phyloP scores from a whole-genome alignment of 2,329 filamentous ascomycete genomes.

The Zarea fungicola region DNA sequence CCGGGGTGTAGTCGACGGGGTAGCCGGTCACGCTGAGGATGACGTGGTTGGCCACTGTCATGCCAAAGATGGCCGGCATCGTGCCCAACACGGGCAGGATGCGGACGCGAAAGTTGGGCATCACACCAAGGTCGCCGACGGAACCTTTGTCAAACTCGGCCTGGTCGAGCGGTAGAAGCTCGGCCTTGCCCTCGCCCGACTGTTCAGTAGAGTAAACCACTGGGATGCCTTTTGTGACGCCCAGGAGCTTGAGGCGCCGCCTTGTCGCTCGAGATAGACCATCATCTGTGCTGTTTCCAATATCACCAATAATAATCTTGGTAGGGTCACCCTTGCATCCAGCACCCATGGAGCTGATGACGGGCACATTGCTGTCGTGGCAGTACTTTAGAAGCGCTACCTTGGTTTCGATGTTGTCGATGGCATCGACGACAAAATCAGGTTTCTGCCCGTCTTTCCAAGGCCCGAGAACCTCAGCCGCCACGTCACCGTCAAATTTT shows the following conservation, averaged over 20 bases:
- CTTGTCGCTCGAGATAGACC: slow-evolving; percentile 81
- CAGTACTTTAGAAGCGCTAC: slow-evolving; percentile 88
- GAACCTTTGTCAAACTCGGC: slow-evolving; percentile 83
- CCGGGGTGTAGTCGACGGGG: slow-evolving; percentile 75
- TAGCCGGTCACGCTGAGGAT: slow-evolving; percentile 79
- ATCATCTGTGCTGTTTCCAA: slow-evolving; percentile 82
- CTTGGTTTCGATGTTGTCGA: slow-evolving; percentile 97
- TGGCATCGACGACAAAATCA: slow-evolving; percentile 91
- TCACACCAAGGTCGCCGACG: slow-evolving; percentile 79
- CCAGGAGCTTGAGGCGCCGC: slow-evolving; percentile 68
- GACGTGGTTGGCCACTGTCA: slow-evolving; percentile 86
- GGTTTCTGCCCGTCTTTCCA: slow-evolving; percentile 63
- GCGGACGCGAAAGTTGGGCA: slow-evolving; percentile 90
- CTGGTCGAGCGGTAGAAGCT: slow-evolving; percentile 78
- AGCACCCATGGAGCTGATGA: slow-evolving; percentile 94
- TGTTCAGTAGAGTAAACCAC: slow-evolving; percentile 92
- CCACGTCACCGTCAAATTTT: slow-evolving; percentile 67
- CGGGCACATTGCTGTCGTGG: slow-evolving; percentile 66
- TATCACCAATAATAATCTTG: slow-evolving; percentile 83
- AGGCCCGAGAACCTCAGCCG: slow-evolving; percentile 59
- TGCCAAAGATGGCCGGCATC: slow-evolving; percentile 95
- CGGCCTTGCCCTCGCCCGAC: slow-evolving; percentile 82
- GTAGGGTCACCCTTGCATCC: slow-evolving; percentile 88
- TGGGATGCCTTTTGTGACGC: slow-evolving; percentile 79
- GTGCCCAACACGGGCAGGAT: slow-evolving; percentile 93